A percentile compares a stretch with the other conserved stretches of the same genome.
phyloP scores from a whole-genome alignment of 2,329 filamentous ascomycete species.

The Neoascochyta sp. region DNA sequence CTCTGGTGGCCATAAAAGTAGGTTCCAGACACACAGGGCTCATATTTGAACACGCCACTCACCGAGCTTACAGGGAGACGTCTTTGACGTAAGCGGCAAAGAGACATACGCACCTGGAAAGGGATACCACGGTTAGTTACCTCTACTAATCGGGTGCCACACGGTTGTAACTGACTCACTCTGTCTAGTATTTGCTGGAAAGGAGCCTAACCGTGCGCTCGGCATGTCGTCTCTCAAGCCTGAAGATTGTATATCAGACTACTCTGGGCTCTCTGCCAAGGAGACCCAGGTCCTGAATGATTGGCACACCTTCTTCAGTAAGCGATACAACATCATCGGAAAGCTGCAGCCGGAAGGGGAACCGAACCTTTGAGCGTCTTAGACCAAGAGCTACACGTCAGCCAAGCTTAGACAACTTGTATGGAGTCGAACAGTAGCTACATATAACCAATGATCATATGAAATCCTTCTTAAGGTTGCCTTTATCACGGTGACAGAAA shows the following conservation, averaged over 20 bases:
- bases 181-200: conserved; percentile 82
- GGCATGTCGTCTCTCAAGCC: conserved; percentile 80
- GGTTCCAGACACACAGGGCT: not conserved
- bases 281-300: conserved; percentile 82
- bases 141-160: not conserved
- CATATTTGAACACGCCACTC: conserved; percentile 3
- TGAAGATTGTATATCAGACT: conserved; percentile 77
- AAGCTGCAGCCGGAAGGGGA: conserved; percentile 23
- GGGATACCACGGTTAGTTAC: conserved; percentile 74
- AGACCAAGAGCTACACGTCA: too few species aligned
- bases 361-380: conserved; percentile 13
- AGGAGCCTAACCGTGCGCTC: conserved; percentile 90
- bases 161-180: conserved; percentile 3
- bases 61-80: conserved; percentile 63
- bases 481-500: too few species aligned
- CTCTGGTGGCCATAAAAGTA: conserved; percentile 58
- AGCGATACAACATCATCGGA: conserved; percentile 89
- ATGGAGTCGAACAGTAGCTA: too few species aligned
- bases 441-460: too few species aligned
- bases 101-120: conserved; percentile 78
- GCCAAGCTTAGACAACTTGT: too few species aligned
- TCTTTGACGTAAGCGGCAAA: conserved; percentile 93
- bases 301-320: conserved; percentile 95
- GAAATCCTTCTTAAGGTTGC: too few species aligned
- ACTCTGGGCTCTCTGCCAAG: conserved; percentile 77